A percentile compares a stretch with the other conserved stretches of the same genome.
These are phyloP conservation scores for Amanita exitialis DNA, from an alignment of 768 basidiomycete genomes.

Conservation along the genomic window DNA sequence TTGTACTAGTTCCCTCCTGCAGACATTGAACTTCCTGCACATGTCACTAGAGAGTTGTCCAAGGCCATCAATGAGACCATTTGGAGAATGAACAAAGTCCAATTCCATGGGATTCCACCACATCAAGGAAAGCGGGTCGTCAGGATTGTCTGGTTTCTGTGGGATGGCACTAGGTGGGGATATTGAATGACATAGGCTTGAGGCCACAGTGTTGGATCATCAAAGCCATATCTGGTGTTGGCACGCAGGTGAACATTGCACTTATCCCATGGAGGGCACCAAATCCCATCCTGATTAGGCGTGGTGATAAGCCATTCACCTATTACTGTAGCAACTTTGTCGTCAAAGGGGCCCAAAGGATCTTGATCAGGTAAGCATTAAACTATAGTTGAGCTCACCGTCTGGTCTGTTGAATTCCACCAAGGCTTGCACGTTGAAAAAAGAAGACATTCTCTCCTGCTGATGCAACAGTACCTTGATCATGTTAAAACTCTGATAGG, in stretches of 20 bases:
- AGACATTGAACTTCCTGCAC: not conserved
- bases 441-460: too few species aligned
- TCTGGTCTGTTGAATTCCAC: too few species aligned
- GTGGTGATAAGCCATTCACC: not conserved
- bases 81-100: not conserved
- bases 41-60: not conserved
- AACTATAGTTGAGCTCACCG: too few species aligned
- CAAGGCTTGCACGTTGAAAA: too few species aligned
- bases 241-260: not conserved
- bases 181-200: not conserved
- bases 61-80: not conserved
- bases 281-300: not conserved
- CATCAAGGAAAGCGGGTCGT: not conserved
- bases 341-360: not conserved
- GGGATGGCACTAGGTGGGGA: not conserved
- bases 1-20: not conserved
- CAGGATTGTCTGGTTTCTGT: not conserved
- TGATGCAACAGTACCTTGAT: too few species aligned
- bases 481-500: too few species aligned
- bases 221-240: not conserved
- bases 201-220: constrained; percentile 1
- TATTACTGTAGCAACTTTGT: not conserved
- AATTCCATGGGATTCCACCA: not conserved
- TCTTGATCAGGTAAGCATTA: not conserved
- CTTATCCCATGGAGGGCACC: not conserved